Evolutionary conservation across 345 rosid genomes (phyloP).

Genomic region (Luvunga scandens): DNA sequence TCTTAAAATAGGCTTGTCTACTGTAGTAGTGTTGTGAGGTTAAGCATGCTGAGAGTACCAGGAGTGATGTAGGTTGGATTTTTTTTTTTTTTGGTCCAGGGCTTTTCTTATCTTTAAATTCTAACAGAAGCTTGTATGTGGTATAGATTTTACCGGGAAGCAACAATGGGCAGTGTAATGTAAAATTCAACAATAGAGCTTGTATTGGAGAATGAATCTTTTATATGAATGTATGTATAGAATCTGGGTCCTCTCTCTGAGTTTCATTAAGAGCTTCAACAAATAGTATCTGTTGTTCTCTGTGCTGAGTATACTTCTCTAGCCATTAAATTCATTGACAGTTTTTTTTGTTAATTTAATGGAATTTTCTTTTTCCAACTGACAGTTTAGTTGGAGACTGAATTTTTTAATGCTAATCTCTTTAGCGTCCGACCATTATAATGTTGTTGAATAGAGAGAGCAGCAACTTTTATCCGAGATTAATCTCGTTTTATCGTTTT

Average conservation of each 20-base stretch:
- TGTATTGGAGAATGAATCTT: neutral
- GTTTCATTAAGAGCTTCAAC: neutral
- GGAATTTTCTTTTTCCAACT: no score
- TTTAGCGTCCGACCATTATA: no score
- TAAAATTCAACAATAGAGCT: neutral
- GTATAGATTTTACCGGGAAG: neutral
- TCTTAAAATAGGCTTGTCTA: conserved; percentile 16
- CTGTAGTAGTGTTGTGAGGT: neutral
- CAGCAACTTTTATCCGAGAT: no score
- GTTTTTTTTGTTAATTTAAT: no score
- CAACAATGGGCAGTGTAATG: neutral
- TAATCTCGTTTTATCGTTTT: no score
- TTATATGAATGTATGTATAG: neutral
- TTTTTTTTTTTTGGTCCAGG: conserved; percentile 1
- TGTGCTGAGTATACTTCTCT: no score
- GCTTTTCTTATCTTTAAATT: conserved; percentile 1
- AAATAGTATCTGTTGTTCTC: neutral
- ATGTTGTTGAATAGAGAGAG: no score
- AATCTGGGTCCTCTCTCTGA: neutral
- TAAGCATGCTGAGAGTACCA: neutral
- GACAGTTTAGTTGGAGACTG: no score
- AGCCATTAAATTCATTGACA: no score
- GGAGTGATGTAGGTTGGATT: neutral
- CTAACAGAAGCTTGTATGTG: conserved; percentile 3
- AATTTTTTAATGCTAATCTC: no score